A percentile compares a stretch with the other conserved stretches of the same genome.
Conservation (phyloP, 768 basidiomycete species). For the Rhodocollybia butyracea region DNA sequence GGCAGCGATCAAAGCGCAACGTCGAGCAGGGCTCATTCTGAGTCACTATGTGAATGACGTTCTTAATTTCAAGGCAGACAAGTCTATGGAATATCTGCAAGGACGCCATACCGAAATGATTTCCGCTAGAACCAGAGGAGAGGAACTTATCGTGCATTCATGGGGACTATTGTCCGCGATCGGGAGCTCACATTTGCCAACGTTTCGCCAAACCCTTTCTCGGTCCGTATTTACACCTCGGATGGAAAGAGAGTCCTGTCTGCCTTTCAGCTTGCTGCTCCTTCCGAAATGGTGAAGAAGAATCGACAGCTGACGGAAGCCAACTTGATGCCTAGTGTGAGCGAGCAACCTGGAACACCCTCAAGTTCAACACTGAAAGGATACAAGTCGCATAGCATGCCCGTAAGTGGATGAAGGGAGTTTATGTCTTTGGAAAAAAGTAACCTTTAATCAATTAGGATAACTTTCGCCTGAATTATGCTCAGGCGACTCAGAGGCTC, state of each 20-base stretch:
- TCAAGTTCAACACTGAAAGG: not conserved
- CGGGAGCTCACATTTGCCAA: too few relatives aligned
- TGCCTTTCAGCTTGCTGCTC: not conserved
- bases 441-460: not conserved
- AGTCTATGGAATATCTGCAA: too few relatives aligned
- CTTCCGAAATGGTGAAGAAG: not conserved
- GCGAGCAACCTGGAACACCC: not conserved
- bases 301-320: not conserved
- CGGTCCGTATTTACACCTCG: not conserved
- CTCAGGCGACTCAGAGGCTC: not conserved
- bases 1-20: too few relatives aligned
- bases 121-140: too few relatives aligned
- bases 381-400: not conserved
- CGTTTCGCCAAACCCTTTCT: not conserved
- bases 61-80: too few relatives aligned
- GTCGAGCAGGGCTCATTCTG: too few relatives aligned
- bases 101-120: too few relatives aligned
- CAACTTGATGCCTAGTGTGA: not conserved
- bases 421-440: not conserved
- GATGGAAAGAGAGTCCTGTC: not conserved
- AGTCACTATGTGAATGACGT: too few relatives aligned
- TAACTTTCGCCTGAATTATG: not conserved
- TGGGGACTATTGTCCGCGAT: too few relatives aligned
- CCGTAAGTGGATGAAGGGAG: not conserved
- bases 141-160: too few relatives aligned